Base-by-base conservation (phyloP, 345 rosid genomes). In the Chamaenerion angustifolium region DNA sequence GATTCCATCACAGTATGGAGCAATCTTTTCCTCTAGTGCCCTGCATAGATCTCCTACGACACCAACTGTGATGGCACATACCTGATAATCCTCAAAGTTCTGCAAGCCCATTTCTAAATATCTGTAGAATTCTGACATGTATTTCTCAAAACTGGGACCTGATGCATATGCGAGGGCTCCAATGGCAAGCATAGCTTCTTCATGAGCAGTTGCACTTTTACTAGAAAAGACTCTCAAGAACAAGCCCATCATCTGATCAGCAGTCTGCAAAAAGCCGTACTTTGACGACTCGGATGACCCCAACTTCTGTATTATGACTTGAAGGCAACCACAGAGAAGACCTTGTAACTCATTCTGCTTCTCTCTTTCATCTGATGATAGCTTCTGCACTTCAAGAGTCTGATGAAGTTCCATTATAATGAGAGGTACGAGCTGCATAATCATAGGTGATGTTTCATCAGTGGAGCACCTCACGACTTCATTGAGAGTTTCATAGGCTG, bases 11-110 rank as follows among this genome's bases (percentile, higher is more conserved):
- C 78, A 73, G 42, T 69, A 69, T n/a, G 74, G 78, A 25, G 66
- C 52, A 45, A 66, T 57, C 45, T 69, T 73, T 27, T 73, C 74
- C 65, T 73, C 78, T 17, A 73, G 43, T 12, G 78, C 78, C 68
- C 78, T 54, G 60, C 78, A 73, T 16, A 73, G 51, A 55, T 73
- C 78, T 1, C 78, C 78, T 7, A 73, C 78, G 5, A 73, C 78
- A 49, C 78, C 78, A 45, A 73, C 74, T 0, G 78, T 66, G 15
- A 73, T 67, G 9, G 78, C 66, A 54, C 78, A 73, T 15, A 73
- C 78, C 58, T 73, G 78, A 55, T 73, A 73, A 52, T 73, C 77
- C 60, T 72, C 78, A 54, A 65, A 73, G 56, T 73, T 73, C 47
- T 69, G 78, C 49, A 69, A 66, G 14, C 78, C 78, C 64, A 66